phyloP scores from a whole-genome alignment of 1,139 yeast species.

The Diutina neorugosa region DNA sequence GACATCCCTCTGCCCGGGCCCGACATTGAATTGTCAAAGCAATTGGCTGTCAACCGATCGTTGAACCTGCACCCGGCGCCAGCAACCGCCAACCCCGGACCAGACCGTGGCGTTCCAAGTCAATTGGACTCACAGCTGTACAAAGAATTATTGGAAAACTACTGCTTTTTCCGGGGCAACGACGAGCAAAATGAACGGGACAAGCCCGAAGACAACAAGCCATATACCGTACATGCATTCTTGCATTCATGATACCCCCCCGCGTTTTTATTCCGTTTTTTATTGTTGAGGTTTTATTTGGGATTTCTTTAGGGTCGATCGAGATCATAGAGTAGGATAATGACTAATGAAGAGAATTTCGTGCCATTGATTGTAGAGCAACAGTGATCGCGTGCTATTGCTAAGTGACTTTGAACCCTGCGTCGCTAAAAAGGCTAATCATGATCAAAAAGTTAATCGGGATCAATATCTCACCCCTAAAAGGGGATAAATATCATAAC shows the following conservation, averaged over 20 bases:
- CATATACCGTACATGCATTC: background rate
- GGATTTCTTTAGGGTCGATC: background rate
- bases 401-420: background rate
- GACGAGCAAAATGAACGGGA: background rate
- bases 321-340: background rate
- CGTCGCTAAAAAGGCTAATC: background rate
- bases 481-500: background rate
- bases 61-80: background rate
- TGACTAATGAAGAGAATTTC: background rate
- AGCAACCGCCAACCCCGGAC: background rate
- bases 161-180: background rate
- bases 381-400: background rate
- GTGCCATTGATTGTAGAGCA: background rate
- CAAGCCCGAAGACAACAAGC: background rate
- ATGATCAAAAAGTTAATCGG: too few species aligned
- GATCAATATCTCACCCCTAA: too few species aligned
- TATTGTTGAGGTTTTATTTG: background rate
- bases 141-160: constrained; percentile 1
- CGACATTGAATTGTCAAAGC: background rate
- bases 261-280: background rate
- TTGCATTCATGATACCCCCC: background rate
- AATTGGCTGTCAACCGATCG: background rate
- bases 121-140: constrained; percentile 1
- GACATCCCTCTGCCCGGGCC: background rate
- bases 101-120: background rate